These are phyloP conservation scores for Carpinus viminea DNA, from an alignment of 306 rosid species.

Conservation along the genomic window DNA sequence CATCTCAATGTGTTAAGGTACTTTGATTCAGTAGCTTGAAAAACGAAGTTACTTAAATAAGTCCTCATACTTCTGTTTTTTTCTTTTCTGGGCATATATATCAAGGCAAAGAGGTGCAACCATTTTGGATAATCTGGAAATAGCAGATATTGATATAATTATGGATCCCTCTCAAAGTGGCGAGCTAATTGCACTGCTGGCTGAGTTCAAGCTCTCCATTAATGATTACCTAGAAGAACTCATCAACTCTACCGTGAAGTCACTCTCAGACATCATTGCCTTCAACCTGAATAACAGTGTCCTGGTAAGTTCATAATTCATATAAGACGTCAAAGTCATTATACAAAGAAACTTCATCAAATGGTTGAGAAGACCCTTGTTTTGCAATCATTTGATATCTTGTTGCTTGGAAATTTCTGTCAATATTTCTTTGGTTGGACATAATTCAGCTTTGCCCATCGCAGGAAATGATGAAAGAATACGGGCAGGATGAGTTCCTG, in stretches of 20 bases:
- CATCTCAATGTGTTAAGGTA: slow-evolving; percentile 48
- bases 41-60: too few relatives aligned
- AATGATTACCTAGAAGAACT: slow-evolving; percentile 48
- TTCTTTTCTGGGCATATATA: slow-evolving; percentile 5
- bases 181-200: slow-evolving; percentile 22
- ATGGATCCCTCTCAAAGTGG: slow-evolving; percentile 37
- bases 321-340: too few relatives aligned
- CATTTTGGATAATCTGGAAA: slow-evolving; percentile 60
- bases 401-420: background rate
- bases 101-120: slow-evolving; percentile 64
- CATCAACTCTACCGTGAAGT: slow-evolving; percentile 48
- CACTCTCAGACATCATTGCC: slow-evolving; percentile 52
- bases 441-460: background rate
- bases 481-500: slow-evolving; percentile 1
- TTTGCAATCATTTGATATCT: background rate
- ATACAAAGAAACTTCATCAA: too few relatives aligned
- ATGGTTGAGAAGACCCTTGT: background rate
- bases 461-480: slow-evolving; percentile 14
- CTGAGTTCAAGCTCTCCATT: slow-evolving; percentile 55
- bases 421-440: too few relatives aligned
- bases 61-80: too few relatives aligned
- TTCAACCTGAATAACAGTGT: slow-evolving; percentile 50
- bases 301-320: slow-evolving; percentile 33
- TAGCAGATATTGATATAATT: slow-evolving; percentile 39
- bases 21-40: background rate